Evolutionary conservation across 2,329 filamentous ascomycete species (phyloP).

Genomic region (Xylaria sp.): DNA sequence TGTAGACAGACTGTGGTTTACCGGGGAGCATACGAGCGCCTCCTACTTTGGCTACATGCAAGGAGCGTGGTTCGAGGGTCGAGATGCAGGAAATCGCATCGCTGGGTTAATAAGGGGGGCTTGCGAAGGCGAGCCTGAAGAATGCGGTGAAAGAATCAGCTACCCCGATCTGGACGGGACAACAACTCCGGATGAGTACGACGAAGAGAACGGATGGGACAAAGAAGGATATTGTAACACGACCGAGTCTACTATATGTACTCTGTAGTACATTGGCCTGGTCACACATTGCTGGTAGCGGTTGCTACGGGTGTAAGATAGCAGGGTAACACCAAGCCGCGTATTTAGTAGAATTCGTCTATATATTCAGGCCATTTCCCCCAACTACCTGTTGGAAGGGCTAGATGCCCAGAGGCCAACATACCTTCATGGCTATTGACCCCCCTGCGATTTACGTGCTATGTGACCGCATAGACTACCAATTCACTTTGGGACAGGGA

Average conservation of each 20-base stretch:
- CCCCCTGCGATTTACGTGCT: too few relatives aligned
- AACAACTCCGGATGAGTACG: not conserved
- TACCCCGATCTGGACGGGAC: constrained; percentile 4
- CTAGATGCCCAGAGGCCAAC: too few relatives aligned
- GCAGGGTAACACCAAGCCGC: too few relatives aligned
- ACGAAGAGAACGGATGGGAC: constrained; percentile 6
- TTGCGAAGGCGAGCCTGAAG: constrained; percentile 5
- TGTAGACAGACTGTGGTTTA: constrained; percentile 8
- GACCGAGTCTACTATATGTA: not conserved
- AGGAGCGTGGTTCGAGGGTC: constrained; percentile 14
- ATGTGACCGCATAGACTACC: too few relatives aligned
- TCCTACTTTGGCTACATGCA: constrained; percentile 17
- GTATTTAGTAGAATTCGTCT: too few relatives aligned
- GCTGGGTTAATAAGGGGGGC: constrained; percentile 8
- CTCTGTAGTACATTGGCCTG: not conserved
- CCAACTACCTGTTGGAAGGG: too few relatives aligned
- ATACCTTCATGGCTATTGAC: too few relatives aligned
- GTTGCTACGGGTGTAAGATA: too few relatives aligned
- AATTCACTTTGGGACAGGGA: too few relatives aligned
- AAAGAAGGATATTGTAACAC: not conserved
- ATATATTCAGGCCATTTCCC: too few relatives aligned
- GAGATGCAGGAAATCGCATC: constrained; percentile 12
- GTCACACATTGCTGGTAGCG: not conserved
- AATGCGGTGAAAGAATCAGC: constrained; percentile 1
- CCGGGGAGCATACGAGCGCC: constrained; percentile 12